Base-by-base conservation (phyloP, 2,329 filamentous ascomycete genomes). In the Ophiostoma tasmaniense region DNA sequence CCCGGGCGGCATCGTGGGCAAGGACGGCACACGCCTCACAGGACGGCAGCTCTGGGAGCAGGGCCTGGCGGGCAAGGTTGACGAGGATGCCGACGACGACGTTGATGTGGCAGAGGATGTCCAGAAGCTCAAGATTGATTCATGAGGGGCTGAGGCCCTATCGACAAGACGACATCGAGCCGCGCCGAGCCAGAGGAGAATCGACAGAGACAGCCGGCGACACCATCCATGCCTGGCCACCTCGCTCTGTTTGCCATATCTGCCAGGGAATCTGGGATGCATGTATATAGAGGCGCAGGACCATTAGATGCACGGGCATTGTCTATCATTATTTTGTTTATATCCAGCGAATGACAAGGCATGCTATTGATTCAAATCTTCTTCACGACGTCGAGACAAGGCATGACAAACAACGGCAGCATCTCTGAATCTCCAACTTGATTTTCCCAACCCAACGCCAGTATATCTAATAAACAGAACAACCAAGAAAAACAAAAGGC, bases 41-140 rank as follows among this genome's bases (percentile, higher is more conserved):
- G 91, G 91, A 22, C 88, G 81, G 75, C 89, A 94, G 76, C 81
- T 94, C 50, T 94, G 91, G 90, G 90, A 93, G 81, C 84, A 84
- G 66, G 91, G 91, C 35, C 78, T 93, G 74, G 90, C 80, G 66
- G 83, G 86, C 65, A 91, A 89, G 80, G 83, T 78, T 71, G 89
- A 89, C 64, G 87, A 89, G 74, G 87, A 88, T 70, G 85, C 91
- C 1, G 89, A 86, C 3, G 90, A 90, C 25, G 89, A 87, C 20
- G 87, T 84, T 1, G 87, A 91, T 2, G 88, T 83, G 71, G 77
- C 83, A 25, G 88, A 86, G 37, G 86, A 83, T 42, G 79, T 94
- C 71, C 87, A 89, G 72, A 90, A 89, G 77, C 82, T 96, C 73
- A 90, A 91, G 78, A 84, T 96, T 67, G 84, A 87, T 73, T 86